These are phyloP conservation scores for Septoria petroselini DNA, from an alignment of 2,329 filamentous ascomycete genomes.

Conservation along the genomic window DNA sequence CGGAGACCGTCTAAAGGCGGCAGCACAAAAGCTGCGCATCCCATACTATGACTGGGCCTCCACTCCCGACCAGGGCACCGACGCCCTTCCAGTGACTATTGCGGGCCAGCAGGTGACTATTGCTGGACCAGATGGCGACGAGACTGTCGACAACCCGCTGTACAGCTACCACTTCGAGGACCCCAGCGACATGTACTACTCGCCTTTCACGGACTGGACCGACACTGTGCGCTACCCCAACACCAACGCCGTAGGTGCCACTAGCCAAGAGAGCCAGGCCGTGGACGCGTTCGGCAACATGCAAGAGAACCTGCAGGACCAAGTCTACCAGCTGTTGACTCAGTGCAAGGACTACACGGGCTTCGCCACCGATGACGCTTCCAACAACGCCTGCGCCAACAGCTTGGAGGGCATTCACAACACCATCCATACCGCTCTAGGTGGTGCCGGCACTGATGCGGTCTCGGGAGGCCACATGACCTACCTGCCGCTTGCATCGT, in stretches of 20 bases:
- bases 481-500: conserved; percentile 66
- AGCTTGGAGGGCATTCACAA: conserved; percentile 39
- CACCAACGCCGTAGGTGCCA: conserved; percentile 26
- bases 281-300: conserved; percentile 32
- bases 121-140: conserved; percentile 28
- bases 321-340: conserved; percentile 36
- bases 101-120: conserved; percentile 29
- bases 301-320: conserved; percentile 33
- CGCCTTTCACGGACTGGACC: conserved; percentile 34
- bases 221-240: conserved; percentile 34
- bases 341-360: conserved; percentile 35
- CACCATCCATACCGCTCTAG: conserved; percentile 35
- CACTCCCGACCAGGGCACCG: conserved; percentile 22
- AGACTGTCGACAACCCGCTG: conserved; percentile 33
- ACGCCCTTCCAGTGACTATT: conserved; percentile 29
- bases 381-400: conserved; percentile 32
- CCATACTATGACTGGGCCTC: conserved; percentile 35
- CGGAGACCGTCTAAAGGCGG: conserved; percentile 27
- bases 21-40: conserved; percentile 29
- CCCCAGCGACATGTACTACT: conserved; percentile 30
- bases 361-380: conserved; percentile 35
- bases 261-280: conserved; percentile 22
- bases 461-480: conserved; percentile 60
- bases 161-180: conserved; percentile 28
- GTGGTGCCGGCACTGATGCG: conserved; percentile 27